Percentiles rank a stretch among this genome's conserved stretches.
These are phyloP conservation scores for Neurospora sp. DNA, from an alignment of 495 filamentous ascomycete genomes.

Conservation along the genomic window DNA sequence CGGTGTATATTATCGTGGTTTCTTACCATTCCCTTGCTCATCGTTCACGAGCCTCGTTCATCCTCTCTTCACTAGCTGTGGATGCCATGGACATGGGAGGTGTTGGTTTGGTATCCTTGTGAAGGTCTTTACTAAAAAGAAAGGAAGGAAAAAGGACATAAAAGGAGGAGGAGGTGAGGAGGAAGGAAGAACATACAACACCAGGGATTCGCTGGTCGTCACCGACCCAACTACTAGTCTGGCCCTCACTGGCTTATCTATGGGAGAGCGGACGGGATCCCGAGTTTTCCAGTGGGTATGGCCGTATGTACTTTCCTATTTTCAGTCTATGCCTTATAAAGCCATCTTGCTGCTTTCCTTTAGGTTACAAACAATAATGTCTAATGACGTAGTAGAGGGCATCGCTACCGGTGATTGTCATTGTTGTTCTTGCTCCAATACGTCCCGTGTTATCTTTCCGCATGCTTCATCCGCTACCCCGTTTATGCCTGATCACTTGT, in stretches of 20 bases:
- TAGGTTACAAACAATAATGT: background rate
- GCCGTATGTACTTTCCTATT: slow-evolving; percentile 25
- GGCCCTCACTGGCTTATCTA: slow-evolving; percentile 26
- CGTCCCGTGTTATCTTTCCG: background rate
- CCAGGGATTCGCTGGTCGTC: slow-evolving; percentile 28
- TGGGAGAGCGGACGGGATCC: slow-evolving; percentile 43
- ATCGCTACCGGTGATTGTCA: background rate
- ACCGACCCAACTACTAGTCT: slow-evolving; percentile 40
- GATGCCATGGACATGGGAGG: background rate
- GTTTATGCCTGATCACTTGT: background rate
- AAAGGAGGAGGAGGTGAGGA: background rate
- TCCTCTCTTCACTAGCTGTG: background rate
- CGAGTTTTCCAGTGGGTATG: slow-evolving; percentile 34
- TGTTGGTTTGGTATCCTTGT: background rate
- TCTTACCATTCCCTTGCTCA: no score
- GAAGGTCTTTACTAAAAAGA: background rate
- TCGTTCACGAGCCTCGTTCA: background rate
- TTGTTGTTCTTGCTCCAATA: background rate
- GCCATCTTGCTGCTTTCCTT: background rate
- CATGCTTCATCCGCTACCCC: background rate
- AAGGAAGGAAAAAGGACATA: background rate
- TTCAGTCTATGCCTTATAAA: background rate
- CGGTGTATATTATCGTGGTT: no score
- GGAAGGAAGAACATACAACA: slow-evolving; percentile 13
- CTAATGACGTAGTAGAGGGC: background rate